Evolutionary conservation across 2,329 filamentous ascomycete genomes (phyloP), one percentile per base, ranked within the genome.

Genomic region (Diaporthe sp.): DNA sequence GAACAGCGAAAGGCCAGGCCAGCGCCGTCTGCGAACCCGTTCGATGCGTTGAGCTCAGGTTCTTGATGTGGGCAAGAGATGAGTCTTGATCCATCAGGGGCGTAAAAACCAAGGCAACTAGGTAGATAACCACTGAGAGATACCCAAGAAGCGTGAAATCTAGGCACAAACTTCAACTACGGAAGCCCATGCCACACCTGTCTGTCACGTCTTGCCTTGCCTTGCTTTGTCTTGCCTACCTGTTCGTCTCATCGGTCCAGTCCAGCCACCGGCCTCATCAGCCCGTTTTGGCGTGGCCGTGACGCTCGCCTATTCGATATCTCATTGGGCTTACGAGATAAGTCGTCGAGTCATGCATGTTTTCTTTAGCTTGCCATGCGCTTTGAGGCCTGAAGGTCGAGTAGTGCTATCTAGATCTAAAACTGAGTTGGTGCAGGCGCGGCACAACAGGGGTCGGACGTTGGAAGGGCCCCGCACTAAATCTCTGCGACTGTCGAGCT

Each of bases 381-480:
- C 22, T 33, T 60, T 33, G n/a, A 61, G 6, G n/a, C 54, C 42
- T 47, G 28, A 7, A 55, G 52, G 52, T 33, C 30, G 52, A 33
- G 28, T 33, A 28, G 25, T 55, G 35, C n/a, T 38, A 10, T 38
- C 35, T 38, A 10, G 25, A n/a, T 33, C 57, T 40, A 42, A 25
- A 17, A 40, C 25, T 12, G 58, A 42, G 58, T n/a, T 42, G 38
- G 38, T 47, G 60, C 25, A 66, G 60, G 42, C 19, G 60, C 28
- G 25, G 13, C 25, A n/a, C 28, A 15, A 50, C 61, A 50, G 61
- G 61, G 61, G 61, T 33, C 30, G 45, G 45, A 67, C 45, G 10
- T 17, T 35, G 61, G n/a, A n/a, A 9, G 19, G 8, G 64, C 64
- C 64, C 64, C 70, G 70, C 70, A 72, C 70, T 72, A 72, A 72